These are phyloP conservation scores for Fusarium lyarnte DNA, from an alignment of 2,329 filamentous ascomycete genomes.

Conservation along the genomic window DNA sequence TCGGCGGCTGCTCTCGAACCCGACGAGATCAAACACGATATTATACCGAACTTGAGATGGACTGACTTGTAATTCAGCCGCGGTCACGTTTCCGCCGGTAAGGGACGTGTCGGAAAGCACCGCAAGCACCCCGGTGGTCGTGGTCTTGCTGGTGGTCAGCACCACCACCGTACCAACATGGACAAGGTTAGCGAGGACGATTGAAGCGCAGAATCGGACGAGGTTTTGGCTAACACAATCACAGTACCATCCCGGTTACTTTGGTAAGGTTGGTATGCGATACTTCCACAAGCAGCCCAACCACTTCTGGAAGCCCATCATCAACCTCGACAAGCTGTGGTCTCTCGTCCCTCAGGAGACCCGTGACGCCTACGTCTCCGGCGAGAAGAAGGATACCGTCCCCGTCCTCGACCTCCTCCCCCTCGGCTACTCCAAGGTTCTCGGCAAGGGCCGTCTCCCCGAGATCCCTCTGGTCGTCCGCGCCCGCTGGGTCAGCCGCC, in stretches of 20 bases:
- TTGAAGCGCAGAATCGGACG: slow-evolving; percentile 19
- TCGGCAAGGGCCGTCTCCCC: slow-evolving; percentile 97
- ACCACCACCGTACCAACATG: slow-evolving; percentile 74
- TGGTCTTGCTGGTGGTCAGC: slow-evolving; percentile 97
- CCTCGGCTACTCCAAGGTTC: slow-evolving; percentile 97
- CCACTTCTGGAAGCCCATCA: slow-evolving; percentile 97
- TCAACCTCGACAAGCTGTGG: slow-evolving; percentile 99
- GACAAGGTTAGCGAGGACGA: slow-evolving; percentile 77
- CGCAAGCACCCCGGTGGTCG: slow-evolving; percentile 87
- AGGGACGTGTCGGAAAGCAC: slow-evolving; percentile 99
- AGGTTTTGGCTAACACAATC: slow-evolving; percentile 42
- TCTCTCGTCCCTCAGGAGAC: slow-evolving; percentile 92
- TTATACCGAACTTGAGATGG: slow-evolving; percentile 29
- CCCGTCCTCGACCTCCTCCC: slow-evolving; percentile 98
- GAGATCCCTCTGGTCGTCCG: slow-evolving; percentile 93
- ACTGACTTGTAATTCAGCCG: slow-evolving; percentile 66
- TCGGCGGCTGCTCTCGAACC: slow-evolving; percentile 24
- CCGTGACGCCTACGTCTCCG: slow-evolving; percentile 89
- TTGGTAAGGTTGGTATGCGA: slow-evolving; percentile 95
- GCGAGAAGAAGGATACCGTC: slow-evolving; percentile 86
- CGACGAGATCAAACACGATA: slow-evolving; percentile 1
- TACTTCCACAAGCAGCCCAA: slow-evolving; percentile 97
- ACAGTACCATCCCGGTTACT: slow-evolving; percentile 98
- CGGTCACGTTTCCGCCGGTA: slow-evolving; percentile 97
- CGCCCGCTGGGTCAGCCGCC: slow-evolving; percentile 92